phyloP scores from a whole-genome alignment of 1,139 yeast species.

The Kodamaea sp. region DNA sequence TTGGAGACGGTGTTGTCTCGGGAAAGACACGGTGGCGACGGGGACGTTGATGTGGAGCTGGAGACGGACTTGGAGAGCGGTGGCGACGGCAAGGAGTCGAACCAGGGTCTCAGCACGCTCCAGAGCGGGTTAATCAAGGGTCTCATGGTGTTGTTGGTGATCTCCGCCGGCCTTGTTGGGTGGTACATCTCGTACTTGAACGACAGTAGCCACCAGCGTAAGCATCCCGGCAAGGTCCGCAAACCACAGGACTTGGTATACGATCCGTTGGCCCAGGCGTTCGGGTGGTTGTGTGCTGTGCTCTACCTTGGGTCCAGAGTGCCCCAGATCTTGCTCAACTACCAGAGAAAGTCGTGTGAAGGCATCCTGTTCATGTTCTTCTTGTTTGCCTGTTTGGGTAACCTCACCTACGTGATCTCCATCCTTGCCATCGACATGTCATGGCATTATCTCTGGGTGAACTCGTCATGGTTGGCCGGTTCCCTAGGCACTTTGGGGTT shows the following conservation, averaged over 20 bases:
- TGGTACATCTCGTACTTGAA: conserved; percentile 70
- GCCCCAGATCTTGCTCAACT: conserved; percentile 86
- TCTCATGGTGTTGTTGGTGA: conserved; percentile 67
- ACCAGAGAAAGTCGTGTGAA: conserved; percentile 82
- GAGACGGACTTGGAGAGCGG: conserved; percentile 8
- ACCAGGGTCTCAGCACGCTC: conserved; percentile 15
- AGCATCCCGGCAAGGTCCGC: conserved; percentile 29
- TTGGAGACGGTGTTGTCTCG: conserved; percentile 55
- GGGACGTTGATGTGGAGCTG: conserved; percentile 15
- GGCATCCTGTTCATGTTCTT: conserved; percentile 92
- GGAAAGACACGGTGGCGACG: conserved; percentile 23
- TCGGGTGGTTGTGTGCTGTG: conserved; percentile 90
- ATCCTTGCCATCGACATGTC: conserved; percentile 77
- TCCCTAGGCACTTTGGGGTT: conserved; percentile 82
- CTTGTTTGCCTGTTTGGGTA: conserved; percentile 90
- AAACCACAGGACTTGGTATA: conserved; percentile 48
- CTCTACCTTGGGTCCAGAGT: conserved; percentile 85
- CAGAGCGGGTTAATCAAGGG: conserved; percentile 48
- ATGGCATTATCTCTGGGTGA: conserved; percentile 68
- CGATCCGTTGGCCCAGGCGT: conserved; percentile 79
- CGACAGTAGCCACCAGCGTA: conserved; percentile 24
- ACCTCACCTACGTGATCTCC: conserved; percentile 83
- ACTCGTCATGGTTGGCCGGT: conserved; percentile 92
- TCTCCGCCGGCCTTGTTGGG: conserved; percentile 78
- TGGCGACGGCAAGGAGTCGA: conserved; percentile 5